Percentiles rank a stretch among this genome's conserved stretches.
Conservation (phyloP, 2,329 filamentous ascomycete species). For the Aspergillus vadensis region DNA sequence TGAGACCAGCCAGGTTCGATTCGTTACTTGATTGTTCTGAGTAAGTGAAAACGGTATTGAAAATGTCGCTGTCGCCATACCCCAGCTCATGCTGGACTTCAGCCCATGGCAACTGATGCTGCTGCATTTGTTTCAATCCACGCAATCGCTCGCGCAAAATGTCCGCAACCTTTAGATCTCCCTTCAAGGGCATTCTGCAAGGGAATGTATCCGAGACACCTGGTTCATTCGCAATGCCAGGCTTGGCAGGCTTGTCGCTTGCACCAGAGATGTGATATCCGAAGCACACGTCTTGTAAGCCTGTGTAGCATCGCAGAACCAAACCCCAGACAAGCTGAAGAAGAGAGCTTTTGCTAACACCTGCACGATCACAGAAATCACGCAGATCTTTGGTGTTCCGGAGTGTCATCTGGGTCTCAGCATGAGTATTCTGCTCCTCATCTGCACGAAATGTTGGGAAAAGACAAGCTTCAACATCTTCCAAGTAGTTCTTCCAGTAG, state of each 20-base stretch:
- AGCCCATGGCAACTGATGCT: slow-evolving; percentile 25
- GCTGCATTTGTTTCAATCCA: slow-evolving; percentile 21
- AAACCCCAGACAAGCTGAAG: slow-evolving; percentile 50
- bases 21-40: not conserved
- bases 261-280: slow-evolving; percentile 44
- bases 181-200: slow-evolving; percentile 29
- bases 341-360: slow-evolving; percentile 26
- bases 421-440: slow-evolving; percentile 6
- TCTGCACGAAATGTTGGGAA: slow-evolving; percentile 41
- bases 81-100: slow-evolving; percentile 31
- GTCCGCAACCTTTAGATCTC: slow-evolving; percentile 26
- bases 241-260: slow-evolving; percentile 34
- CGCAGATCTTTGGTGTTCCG: slow-evolving; percentile 26
- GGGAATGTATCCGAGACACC: slow-evolving; percentile 25
- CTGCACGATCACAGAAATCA: slow-evolving; percentile 24
- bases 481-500: slow-evolving; percentile 51
- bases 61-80: slow-evolving; percentile 26
- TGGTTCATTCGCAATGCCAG: slow-evolving; percentile 5
- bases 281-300: slow-evolving; percentile 49
- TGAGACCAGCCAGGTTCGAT: slow-evolving; percentile 13
- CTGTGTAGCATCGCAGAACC: slow-evolving; percentile 47
- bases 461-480: slow-evolving; percentile 49
- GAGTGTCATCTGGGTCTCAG: slow-evolving; percentile 22
- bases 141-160: slow-evolving; percentile 25
- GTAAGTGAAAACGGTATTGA: slow-evolving; percentile 36